Evolutionary conservation across 208 protist genomes (phyloP), one percentile per base, ranked within the genome.

Genomic region (Herpetomonas tarakana): DNA sequence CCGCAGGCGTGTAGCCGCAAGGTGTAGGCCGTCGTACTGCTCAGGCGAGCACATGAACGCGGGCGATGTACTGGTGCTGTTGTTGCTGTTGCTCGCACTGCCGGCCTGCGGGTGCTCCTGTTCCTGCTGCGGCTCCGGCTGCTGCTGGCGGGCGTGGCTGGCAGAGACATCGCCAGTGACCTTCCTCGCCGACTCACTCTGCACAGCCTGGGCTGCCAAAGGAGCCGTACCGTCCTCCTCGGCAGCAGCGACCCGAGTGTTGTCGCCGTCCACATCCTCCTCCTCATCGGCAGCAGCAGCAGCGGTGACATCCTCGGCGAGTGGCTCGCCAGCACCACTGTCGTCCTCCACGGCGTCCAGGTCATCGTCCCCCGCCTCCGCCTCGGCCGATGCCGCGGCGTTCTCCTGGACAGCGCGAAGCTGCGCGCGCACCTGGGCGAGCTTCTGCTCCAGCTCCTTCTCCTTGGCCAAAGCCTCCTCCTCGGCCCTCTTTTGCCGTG

Each of bases 1-100:
- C 18, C 86, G 86, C 24, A 96, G 75, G n/a, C 89, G 86, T 25
- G 74, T 59, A 19, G 86, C 86, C 12, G 78, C 89, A 41, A 93
- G 76, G 52, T 89, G 79, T 25, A 96, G 68, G 24, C 89, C 89
- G 62, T 96, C 84, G 74, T 96, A 96, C 76, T 96, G 89, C 62
- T 96, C 86, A 11, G 86, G 89, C 0, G 89, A 87, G 76, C 89
- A 96, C 68, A 81, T 86, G 62, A 90, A 90, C 41, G 18, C 39
- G 11, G 21, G 11, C 6, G 26, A 16, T 21, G 12, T 30, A 11
- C 28, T 47, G 6, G 39, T 35, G 18, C 18, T 27, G 7, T 41
- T 22, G 7, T 41, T 22, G 9, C 7, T 49, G 54, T 35, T 47
- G 29, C 21, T 22, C 16, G 54, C 30, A 26, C 30, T 16, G 35